Evolutionary conservation across 2,329 filamentous ascomycete genomes (phyloP).

Genomic region (Sporothrix pallida): DNA sequence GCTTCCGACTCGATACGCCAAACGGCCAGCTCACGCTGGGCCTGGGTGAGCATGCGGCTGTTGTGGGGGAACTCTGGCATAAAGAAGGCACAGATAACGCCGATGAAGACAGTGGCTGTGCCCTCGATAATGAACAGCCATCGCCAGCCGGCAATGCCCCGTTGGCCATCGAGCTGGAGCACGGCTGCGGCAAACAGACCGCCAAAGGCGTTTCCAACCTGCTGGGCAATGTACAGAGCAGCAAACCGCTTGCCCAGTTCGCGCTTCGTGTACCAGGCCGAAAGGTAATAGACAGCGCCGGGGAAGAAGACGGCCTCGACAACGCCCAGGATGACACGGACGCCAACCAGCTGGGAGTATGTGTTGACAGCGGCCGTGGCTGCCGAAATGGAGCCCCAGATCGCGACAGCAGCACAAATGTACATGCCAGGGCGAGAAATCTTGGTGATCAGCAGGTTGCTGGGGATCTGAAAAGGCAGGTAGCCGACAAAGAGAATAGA

Average conservation of each 20-base stretch:
- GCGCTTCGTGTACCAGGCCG: constrained; percentile 50
- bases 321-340: constrained; percentile 35
- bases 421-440: constrained; percentile 35
- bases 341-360: constrained; percentile 43
- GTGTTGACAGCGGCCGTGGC: constrained; percentile 46
- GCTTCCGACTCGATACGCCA: constrained; percentile 46
- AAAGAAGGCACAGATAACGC: constrained; percentile 44
- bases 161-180: constrained; percentile 52
- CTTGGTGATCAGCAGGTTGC: constrained; percentile 52
- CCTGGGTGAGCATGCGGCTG: constrained; percentile 44
- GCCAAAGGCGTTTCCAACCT: constrained; percentile 63
- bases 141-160: constrained; percentile 57
- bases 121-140: constrained; percentile 59
- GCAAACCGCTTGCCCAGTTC: constrained; percentile 49
- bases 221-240: constrained; percentile 60
- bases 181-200: constrained; percentile 57
- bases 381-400: constrained; percentile 40
- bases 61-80: constrained; percentile 51
- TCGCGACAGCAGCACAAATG: constrained; percentile 30
- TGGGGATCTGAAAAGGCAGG: constrained; percentile 66
- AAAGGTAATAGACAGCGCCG: constrained; percentile 51
- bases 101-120: constrained; percentile 50
- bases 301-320: constrained; percentile 30
- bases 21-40: constrained; percentile 44
- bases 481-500: constrained; percentile 68